Evolutionary conservation across 148 eudicot genomes (phyloP), one percentile per base, ranked within the genome.

Genomic region (Arctostaphylos glauca): DNA sequence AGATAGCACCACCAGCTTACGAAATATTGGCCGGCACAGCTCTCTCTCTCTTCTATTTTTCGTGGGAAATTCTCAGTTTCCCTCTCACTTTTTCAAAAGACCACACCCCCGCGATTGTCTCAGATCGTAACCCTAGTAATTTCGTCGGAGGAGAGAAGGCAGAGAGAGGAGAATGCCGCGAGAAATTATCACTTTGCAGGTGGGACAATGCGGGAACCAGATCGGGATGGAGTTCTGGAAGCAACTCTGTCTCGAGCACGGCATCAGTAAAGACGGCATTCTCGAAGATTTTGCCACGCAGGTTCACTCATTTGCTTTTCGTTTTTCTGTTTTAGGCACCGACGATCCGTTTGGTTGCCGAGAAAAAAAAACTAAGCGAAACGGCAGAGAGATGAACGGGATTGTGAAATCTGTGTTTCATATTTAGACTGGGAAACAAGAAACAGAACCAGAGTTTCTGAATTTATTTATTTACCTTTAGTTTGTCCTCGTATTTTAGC

Each of bases 151-250:
- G 31, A 67, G 12, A 13, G 1, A 48, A 72, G 18, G 14, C 4
- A 2, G 50, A 67, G 16, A 49, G 31, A 46, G 18, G 41, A 89
- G 89, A 88, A 95, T 95, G 98, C 98, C 98, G 49, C 81, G 98
- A 77, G 98, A 95, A 83, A 95, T 95, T 68, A 95, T 95, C 8
- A 95, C 98, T 4, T 83, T 95, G 77, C 98, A 95, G 80, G 97
- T 95, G 2, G 98, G 98, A 83, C 98, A 95, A 93, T 95, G 98
- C 74, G 98, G 98, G 48, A 95, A 95, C 86, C 98, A 95, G 90
- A 93, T 95, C 88, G 98, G 98, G 4, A 95, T 93, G 97, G 98
- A 95, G 91, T 95, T 95, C 90, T 95, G 98, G 98, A 95, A 95
- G 80, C 95, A 95, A 78, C 98, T 95, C 77, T 95, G 98, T 58